phyloP scores from a whole-genome alignment of 2,329 filamentous ascomycete species.

The Fusarium sp. region DNA sequence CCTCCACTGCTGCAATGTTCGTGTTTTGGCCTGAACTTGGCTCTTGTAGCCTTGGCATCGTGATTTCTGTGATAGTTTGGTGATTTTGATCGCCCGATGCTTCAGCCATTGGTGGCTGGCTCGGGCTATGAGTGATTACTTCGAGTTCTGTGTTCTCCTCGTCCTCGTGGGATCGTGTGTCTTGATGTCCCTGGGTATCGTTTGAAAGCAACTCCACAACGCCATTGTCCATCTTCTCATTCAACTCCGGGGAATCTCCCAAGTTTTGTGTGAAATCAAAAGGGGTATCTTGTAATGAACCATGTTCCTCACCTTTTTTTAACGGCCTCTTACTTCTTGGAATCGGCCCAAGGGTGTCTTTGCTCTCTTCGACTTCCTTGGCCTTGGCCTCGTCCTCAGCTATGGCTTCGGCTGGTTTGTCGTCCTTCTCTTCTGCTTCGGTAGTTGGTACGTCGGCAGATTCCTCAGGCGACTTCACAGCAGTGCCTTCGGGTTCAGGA shows the following conservation, averaged over 20 bases:
- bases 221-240: slow-evolving; percentile 45
- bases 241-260: slow-evolving; percentile 48
- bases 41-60: slow-evolving; percentile 40
- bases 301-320: slow-evolving; percentile 61
- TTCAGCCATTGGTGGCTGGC: slow-evolving; percentile 28
- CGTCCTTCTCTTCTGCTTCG: slow-evolving; percentile 38
- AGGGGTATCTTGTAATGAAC: slow-evolving; percentile 56
- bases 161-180: slow-evolving; percentile 25
- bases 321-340: slow-evolving; percentile 53
- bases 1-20: slow-evolving; percentile 22
- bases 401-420: slow-evolving; percentile 17
- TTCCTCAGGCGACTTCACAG: slow-evolving; percentile 31
- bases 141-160: slow-evolving; percentile 46
- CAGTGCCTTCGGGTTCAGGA: slow-evolving; percentile 37
- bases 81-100: slow-evolving; percentile 25
- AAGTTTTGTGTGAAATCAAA: slow-evolving; percentile 53
- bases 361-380: slow-evolving; percentile 54
- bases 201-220: slow-evolving; percentile 50
- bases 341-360: slow-evolving; percentile 57
- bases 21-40: slow-evolving; percentile 23
- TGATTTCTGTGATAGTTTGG: slow-evolving; percentile 38
- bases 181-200: slow-evolving; percentile 45
- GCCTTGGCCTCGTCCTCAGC: slow-evolving; percentile 40
- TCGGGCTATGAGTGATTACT: slow-evolving; percentile 28
- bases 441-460: slow-evolving; percentile 34